Evolutionary conservation across 192 early-diverging fungal genomes (phyloP).

Genomic region (Entomortierella beljakovae): DNA sequence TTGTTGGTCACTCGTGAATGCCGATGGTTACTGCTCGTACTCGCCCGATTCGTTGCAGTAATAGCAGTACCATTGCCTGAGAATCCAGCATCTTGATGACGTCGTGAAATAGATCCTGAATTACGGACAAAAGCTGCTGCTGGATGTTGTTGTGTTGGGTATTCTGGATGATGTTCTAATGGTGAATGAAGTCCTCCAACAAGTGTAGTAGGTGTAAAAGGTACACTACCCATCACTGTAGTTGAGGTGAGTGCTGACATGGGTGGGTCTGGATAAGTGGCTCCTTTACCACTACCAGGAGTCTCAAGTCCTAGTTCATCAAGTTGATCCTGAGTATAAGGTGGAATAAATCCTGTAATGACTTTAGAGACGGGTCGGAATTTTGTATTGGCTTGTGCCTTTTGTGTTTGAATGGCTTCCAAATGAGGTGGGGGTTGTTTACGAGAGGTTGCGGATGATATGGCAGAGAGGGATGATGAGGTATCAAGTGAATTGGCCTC

Average conservation of each 20-base stretch:
- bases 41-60: background rate
- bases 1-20: background rate
- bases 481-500: background rate
- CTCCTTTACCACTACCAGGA: too few species aligned
- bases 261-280: background rate
- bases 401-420: constrained; percentile 30
- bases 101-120: background rate
- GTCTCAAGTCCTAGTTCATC: too few species aligned
- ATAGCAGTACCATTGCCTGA: background rate
- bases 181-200: constrained; percentile 14
- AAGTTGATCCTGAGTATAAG: too few species aligned
- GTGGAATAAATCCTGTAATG: background rate
- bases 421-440: constrained; percentile 10
- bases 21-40: background rate
- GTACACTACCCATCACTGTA: constrained; percentile 1
- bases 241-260: background rate
- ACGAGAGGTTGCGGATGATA: background rate
- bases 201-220: constrained; percentile 37
- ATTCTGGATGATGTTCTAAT: background rate
- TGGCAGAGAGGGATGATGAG: background rate
- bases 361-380: constrained; percentile 19
- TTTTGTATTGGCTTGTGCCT: constrained; percentile 18
- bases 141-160: background rate
- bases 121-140: background rate
- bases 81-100: background rate